These are phyloP conservation scores for Monosporascus cannonballus DNA, from an alignment of 2,329 filamentous ascomycete species.

Conservation along the genomic window DNA sequence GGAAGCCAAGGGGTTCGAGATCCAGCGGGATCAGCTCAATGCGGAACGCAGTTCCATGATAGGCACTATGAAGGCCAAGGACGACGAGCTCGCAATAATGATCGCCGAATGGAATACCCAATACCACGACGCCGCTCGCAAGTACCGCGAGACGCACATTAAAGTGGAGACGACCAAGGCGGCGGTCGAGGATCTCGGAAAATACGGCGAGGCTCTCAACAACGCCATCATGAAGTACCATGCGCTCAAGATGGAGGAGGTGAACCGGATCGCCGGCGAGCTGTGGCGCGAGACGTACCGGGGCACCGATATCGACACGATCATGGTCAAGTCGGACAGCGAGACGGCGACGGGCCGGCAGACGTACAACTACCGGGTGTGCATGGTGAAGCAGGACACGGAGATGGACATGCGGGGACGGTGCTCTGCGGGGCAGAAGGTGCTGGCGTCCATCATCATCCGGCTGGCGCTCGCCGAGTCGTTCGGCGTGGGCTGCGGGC, in stretches of 20 bases:
- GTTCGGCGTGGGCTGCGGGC: slow-evolving; percentile 90
- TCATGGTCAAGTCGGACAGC: slow-evolving; percentile 87
- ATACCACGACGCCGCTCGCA: slow-evolving; percentile 73
- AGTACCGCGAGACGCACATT: slow-evolving; percentile 84
- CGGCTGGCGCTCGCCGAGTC: slow-evolving; percentile 92
- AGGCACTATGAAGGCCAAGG: slow-evolving; percentile 77
- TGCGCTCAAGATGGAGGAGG: slow-evolving; percentile 94
- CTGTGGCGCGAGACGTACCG: slow-evolving; percentile 97
- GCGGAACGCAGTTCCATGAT: slow-evolving; percentile 69
- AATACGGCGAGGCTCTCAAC: slow-evolving; percentile 79
- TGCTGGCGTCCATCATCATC: slow-evolving; percentile 95
- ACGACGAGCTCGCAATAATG: slow-evolving; percentile 69
- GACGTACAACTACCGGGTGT: slow-evolving; percentile 93
- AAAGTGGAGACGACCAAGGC: slow-evolving; percentile 88
- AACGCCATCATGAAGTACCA: slow-evolving; percentile 98
- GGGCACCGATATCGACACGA: slow-evolving; percentile 94
- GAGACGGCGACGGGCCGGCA: slow-evolving; percentile 69
- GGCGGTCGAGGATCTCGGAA: slow-evolving; percentile 81
- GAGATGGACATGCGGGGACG: slow-evolving; percentile 99
- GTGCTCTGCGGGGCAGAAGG: slow-evolving; percentile 94
- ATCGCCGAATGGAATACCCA: slow-evolving; percentile 76
- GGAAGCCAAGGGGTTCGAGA: slow-evolving; percentile 64
- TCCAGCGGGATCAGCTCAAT: slow-evolving; percentile 60
- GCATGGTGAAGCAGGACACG: slow-evolving; percentile 94
- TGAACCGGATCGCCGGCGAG: slow-evolving; percentile 90